Evolutionary conservation across 805 yeast genomes (phyloP).

Genomic region (Debaryomyces tyrocola): DNA sequence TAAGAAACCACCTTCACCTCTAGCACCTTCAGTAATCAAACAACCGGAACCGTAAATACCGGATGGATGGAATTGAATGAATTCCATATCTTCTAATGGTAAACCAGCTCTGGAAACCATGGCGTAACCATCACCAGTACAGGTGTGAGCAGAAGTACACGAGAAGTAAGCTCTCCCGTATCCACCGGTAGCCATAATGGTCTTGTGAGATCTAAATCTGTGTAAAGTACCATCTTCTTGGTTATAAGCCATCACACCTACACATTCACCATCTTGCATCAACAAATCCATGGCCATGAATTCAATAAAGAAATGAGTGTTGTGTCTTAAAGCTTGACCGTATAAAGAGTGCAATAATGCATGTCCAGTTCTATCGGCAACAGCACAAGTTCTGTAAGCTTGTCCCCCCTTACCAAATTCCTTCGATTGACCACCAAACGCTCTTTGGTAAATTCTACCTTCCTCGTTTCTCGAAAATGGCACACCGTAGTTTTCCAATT

Average conservation of each 20-base stretch:
- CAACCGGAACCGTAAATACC: constrained; percentile 99
- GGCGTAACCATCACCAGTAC: constrained; percentile 99
- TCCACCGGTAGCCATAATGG: constrained; percentile 98
- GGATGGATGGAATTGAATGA: constrained; percentile 98
- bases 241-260: constrained; percentile 95
- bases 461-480: constrained; percentile 96
- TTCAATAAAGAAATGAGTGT: constrained; percentile 97
- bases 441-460: constrained; percentile 97
- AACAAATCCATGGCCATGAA: constrained; percentile 92
- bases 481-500: constrained; percentile 96
- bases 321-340: constrained; percentile 94
- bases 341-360: constrained; percentile 92
- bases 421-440: constrained; percentile 96
- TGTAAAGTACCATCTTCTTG: constrained; percentile 98
- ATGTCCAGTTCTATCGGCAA: constrained; percentile 98
- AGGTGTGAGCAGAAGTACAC: constrained; percentile 98
- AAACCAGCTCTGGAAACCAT: constrained; percentile 98
- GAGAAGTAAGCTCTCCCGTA: constrained; percentile 98
- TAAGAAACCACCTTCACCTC: constrained; percentile 99
- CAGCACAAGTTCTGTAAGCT: constrained; percentile 99
- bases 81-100: constrained; percentile 96
- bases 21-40: constrained; percentile 97
- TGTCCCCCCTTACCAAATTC: constrained; percentile 98
- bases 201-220: constrained; percentile 95
- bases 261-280: constrained; percentile 93